Evolutionary conservation across 768 basidiomycete genomes (phyloP).

Genomic region (Naganishia vishniacii): DNA sequence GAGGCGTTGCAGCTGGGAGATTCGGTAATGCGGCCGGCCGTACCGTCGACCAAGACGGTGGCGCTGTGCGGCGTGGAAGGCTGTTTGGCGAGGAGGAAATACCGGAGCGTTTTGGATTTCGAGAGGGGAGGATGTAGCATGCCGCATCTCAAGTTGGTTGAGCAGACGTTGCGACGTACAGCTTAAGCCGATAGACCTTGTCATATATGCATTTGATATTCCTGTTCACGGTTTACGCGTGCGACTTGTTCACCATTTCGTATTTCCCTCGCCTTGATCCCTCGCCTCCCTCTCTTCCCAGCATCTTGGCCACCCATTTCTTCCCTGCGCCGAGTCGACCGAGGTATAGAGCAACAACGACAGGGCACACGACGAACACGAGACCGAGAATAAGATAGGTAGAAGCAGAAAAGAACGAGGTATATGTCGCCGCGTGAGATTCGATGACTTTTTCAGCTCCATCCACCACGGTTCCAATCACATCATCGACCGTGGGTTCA

Average conservation of each 20-base stretch:
- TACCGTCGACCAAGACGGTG: neutral
- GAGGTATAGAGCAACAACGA: conserved; percentile 1
- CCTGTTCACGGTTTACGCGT: neutral
- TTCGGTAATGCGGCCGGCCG: neutral
- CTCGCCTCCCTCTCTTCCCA: neutral
- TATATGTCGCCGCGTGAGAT: neutral
- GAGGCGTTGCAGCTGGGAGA: conserved; percentile 24
- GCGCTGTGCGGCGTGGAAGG: conserved; percentile 35
- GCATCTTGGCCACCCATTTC: neutral
- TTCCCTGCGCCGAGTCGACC: neutral
- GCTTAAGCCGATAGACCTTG: neutral
- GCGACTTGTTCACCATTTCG: conserved; percentile 12
- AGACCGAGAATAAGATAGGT: conserved; percentile 13
- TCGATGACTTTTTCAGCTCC: conserved; percentile 9
- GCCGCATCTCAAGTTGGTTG: conserved; percentile 36
- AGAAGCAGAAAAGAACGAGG: neutral
- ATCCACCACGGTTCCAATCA: conserved; percentile 3
- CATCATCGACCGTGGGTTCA: neutral
- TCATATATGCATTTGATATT: conserved; percentile 3
- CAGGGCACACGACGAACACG: conserved; percentile 9
- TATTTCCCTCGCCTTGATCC: conserved; percentile 1
- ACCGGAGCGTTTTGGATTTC: conserved; percentile 35
- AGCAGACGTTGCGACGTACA: conserved; percentile 11
- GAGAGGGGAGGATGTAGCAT: conserved; percentile 39
- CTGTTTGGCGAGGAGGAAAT: conserved; percentile 35